phyloP scores from a whole-genome alignment of 768 basidiomycete genomes.

The Rhizopogon roseolus region DNA sequence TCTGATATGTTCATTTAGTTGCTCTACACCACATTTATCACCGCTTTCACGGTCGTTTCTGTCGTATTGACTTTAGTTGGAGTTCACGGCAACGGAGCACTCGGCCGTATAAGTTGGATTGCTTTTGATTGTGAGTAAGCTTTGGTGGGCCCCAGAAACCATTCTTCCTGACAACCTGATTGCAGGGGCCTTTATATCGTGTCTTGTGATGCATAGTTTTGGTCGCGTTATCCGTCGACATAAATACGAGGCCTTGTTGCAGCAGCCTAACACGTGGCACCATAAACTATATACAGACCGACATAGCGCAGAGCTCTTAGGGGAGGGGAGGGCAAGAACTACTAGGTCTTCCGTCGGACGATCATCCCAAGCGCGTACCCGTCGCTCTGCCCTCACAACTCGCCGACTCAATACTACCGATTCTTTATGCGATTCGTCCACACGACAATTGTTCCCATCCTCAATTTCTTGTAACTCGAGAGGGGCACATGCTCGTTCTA shows the following conservation, averaged over 20 bases:
- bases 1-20: slow-evolving; percentile 29
- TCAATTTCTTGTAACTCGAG: slow-evolving; percentile 3
- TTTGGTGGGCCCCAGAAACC: neutral
- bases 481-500: slow-evolving; percentile 8
- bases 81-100: slow-evolving; percentile 38
- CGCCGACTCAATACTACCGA: neutral
- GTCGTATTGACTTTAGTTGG: slow-evolving; percentile 48
- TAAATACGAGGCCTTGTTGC: slow-evolving; percentile 51
- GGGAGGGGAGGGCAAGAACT: slow-evolving; percentile 1
- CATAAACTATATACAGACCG: slow-evolving; percentile 27
- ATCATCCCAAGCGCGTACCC: slow-evolving; percentile 1
- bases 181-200: slow-evolving; percentile 51
- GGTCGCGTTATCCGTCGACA: slow-evolving; percentile 56
- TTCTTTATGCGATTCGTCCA: slow-evolving; percentile 1
- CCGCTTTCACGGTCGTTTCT: slow-evolving; percentile 42
- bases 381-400: neutral
- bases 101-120: slow-evolving; percentile 50
- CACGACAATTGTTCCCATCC: slow-evolving; percentile 6
- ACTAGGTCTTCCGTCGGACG: neutral
- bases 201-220: slow-evolving; percentile 56
- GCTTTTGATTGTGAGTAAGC: slow-evolving; percentile 44
- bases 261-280: slow-evolving; percentile 41
- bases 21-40: slow-evolving; percentile 50
- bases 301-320: slow-evolving; percentile 4
- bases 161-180: slow-evolving; percentile 8